Percentiles rank a stretch among this genome's conserved stretches.
Conservation (phyloP, 495 filamentous ascomycete genomes). For the Neurospora tetrasperma region DNA sequence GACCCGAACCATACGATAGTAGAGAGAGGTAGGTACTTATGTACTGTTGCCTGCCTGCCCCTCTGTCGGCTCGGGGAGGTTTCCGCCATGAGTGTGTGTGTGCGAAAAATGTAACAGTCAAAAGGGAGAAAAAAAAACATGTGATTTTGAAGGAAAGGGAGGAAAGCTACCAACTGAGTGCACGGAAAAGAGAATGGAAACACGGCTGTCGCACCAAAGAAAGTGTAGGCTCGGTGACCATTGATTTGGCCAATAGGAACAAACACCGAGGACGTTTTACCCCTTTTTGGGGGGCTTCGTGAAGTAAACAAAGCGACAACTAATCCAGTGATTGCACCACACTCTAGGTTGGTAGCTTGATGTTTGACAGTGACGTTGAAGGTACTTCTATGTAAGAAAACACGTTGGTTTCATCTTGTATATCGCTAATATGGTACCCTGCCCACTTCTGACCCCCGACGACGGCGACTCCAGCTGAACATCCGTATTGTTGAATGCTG, state of each 20-base stretch:
- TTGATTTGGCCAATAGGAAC: background rate
- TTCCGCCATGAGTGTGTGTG: background rate
- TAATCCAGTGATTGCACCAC: background rate
- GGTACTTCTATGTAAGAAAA: background rate
- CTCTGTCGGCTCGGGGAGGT: background rate
- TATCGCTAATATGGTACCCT: no score
- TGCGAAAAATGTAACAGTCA: background rate
- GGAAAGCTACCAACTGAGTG: background rate
- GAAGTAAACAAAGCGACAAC: background rate
- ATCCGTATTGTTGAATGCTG: background rate
- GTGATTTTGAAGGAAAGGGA: background rate
- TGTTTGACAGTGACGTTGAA: background rate
- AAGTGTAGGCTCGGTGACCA: background rate
- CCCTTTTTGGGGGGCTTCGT: background rate
- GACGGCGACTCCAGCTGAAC: no score
- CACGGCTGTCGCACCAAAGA: background rate
- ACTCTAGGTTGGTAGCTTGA: background rate
- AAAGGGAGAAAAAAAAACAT: background rate
- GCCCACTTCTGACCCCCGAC: no score
- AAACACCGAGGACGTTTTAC: background rate
- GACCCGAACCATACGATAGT: background rate
- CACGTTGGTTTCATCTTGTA: background rate
- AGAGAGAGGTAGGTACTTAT: no score
- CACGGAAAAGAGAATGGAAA: background rate
- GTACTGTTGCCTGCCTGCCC: background rate